These are phyloP conservation scores for Tremella yokohamensis DNA, from an alignment of 768 basidiomycete genomes.

Conservation along the genomic window DNA sequence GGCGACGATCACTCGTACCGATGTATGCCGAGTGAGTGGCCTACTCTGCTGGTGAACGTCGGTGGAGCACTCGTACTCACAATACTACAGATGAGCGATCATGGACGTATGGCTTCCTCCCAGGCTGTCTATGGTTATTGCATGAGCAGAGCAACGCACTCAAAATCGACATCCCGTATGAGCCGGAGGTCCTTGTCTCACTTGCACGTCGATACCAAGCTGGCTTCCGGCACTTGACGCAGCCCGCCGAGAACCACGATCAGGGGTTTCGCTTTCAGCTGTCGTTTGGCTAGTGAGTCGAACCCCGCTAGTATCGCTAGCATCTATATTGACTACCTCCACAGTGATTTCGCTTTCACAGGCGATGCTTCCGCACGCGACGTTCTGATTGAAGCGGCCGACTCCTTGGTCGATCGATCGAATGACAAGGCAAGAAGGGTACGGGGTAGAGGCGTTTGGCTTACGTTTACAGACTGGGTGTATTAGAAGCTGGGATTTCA, in stretches of 20 bases:
- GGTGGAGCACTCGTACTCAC: too few relatives aligned
- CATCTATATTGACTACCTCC: not conserved
- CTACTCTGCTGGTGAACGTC: too few relatives aligned
- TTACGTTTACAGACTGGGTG: conserved; percentile 25
- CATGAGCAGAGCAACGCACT: conserved; percentile 28
- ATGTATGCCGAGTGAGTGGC: too few relatives aligned
- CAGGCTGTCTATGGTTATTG: conserved; percentile 38
- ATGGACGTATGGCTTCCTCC: conserved; percentile 44
- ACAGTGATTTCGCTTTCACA: conserved; percentile 31
- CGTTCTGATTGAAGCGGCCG: conserved; percentile 33
- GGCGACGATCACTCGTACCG: too few relatives aligned
- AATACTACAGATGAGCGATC: conserved; percentile 24
- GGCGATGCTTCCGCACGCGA: conserved; percentile 33
- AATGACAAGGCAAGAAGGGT: conserved; percentile 22
- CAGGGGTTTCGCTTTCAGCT: conserved; percentile 42
- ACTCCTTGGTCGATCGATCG: conserved; percentile 36
- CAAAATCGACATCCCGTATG: conserved; percentile 22
- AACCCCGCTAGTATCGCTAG: not conserved
- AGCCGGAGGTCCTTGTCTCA: conserved; percentile 24
- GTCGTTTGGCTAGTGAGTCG: conserved; percentile 31
- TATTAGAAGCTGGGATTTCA: conserved; percentile 35
- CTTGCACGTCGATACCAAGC: conserved; percentile 35
- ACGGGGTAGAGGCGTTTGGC: not conserved
- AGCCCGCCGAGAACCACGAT: conserved; percentile 36
- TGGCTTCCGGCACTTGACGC: conserved; percentile 24